phyloP scores from a whole-genome alignment of 805 yeast genomes.

The Cyberlindnera americana region DNA sequence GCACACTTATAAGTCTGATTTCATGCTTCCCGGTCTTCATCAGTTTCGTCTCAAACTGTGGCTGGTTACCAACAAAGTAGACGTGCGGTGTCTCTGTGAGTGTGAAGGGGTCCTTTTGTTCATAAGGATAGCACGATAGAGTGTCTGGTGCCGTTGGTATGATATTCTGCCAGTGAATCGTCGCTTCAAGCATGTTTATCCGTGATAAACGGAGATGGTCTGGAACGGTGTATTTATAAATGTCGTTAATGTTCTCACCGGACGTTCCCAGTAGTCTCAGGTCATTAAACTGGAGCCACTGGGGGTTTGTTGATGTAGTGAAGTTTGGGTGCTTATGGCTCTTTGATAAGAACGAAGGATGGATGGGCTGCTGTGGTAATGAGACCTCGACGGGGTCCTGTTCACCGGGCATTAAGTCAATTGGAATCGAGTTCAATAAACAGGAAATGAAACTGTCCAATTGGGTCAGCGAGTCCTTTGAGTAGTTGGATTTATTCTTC shows the following conservation, averaged over 20 bases:
- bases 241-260: conserved; percentile 83
- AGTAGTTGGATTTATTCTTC: conserved; percentile 50
- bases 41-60: conserved; percentile 47
- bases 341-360: conserved; percentile 60
- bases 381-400: conserved; percentile 82
- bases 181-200: conserved; percentile 57
- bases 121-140: conserved; percentile 81
- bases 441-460: conserved; percentile 60
- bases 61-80: conserved; percentile 83
- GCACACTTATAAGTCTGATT: conserved; percentile 62
- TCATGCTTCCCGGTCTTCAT: conserved; percentile 35
- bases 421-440: conserved; percentile 56
- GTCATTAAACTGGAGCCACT: conserved; percentile 59
- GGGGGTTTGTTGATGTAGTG: conserved; percentile 63
- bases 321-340: conserved; percentile 40
- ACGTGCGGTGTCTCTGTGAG: conserved; percentile 81
- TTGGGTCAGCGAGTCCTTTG: conserved; percentile 43
- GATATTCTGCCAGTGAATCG: conserved; percentile 78
- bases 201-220: conserved; percentile 34
- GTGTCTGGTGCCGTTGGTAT: conserved; percentile 98
- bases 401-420: conserved; percentile 80
- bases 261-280: conserved; percentile 64
- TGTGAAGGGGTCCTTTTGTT: conserved; percentile 73
- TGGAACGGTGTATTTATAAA: conserved; percentile 60
- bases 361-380: conserved; percentile 90